phyloP scores from a whole-genome alignment of 306 rosid genomes.

The Parietaria judaica region DNA sequence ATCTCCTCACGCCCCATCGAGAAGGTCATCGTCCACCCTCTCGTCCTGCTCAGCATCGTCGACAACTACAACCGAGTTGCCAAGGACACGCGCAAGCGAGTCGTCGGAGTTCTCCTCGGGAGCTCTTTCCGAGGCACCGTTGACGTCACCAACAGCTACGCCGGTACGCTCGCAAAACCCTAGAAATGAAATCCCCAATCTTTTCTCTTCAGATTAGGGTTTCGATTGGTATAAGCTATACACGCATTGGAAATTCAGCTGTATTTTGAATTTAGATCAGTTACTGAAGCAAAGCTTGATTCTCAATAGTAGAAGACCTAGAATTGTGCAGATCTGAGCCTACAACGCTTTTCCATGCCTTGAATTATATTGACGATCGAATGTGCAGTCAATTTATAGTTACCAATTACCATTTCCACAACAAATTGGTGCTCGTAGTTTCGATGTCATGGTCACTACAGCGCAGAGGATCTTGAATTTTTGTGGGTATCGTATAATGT shows the following conservation, averaged over 20 bases:
- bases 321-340: not conserved
- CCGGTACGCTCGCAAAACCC: conserved; percentile 32
- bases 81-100: conserved; percentile 75
- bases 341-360: too few relatives aligned
- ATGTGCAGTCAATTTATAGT: too few relatives aligned
- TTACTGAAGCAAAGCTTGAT: not conserved
- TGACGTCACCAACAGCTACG: conserved; percentile 82
- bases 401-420: too few relatives aligned
- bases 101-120: conserved; percentile 79
- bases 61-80: conserved; percentile 90
- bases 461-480: too few relatives aligned
- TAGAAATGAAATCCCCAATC: not conserved
- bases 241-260: not conserved
- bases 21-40: conserved; percentile 82
- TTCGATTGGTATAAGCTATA: not conserved
- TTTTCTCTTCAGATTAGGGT: not conserved
- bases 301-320: not conserved
- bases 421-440: too few relatives aligned
- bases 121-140: conserved; percentile 72
- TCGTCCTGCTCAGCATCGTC: conserved; percentile 82
- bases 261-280: not conserved
- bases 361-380: too few relatives aligned
- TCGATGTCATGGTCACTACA: too few relatives aligned
- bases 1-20: conserved; percentile 60
- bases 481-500: too few relatives aligned